Evolutionary conservation across 345 rosid genomes (phyloP).

Genomic region (Camelina hispida): DNA sequence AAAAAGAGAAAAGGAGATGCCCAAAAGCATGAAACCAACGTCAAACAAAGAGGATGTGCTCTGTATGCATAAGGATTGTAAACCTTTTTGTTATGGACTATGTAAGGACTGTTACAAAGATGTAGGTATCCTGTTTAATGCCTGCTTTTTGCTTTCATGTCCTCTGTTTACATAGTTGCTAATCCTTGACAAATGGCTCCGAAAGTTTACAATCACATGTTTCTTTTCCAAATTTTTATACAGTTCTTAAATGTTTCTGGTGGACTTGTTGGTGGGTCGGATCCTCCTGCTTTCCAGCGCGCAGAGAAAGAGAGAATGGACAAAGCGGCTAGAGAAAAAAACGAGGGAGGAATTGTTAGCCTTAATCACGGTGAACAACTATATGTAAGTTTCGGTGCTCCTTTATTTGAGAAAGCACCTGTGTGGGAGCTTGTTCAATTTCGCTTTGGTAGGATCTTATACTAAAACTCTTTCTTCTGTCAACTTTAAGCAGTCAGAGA

Average conservation of each 20-base stretch:
- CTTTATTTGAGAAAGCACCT: conserved; percentile 8
- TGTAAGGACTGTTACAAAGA: conserved; percentile 70
- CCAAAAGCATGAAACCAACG: conserved; percentile 46
- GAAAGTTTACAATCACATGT: conserved; percentile 22
- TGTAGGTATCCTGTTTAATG: conserved; percentile 49
- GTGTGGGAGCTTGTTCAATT: conserved; percentile 1
- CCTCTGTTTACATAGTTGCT: background rate
- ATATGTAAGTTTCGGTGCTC: conserved; percentile 25
- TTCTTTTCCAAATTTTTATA: conserved; percentile 17
- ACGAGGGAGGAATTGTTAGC: conserved; percentile 46
- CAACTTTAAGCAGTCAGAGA: conserved; percentile 45
- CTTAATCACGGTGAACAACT: conserved; percentile 29
- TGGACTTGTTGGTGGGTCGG: conserved; percentile 87
- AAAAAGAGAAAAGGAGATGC: conserved; percentile 59
- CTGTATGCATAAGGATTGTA: conserved; percentile 66
- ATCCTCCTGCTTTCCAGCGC: conserved; percentile 91
- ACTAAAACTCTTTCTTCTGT: conserved; percentile 11
- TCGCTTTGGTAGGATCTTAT: conserved; percentile 12
- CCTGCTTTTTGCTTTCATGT: conserved; percentile 1
- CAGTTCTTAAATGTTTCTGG: conserved; percentile 70
- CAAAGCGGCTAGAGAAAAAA: conserved; percentile 50
- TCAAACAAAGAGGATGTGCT: conserved; percentile 49
- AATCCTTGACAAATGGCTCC: conserved; percentile 16
- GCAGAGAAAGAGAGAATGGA: conserved; percentile 76
- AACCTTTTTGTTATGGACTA: conserved; percentile 65